Base-by-base conservation (phyloP, 768 basidiomycete genomes). In the Austroboletus festivus region DNA sequence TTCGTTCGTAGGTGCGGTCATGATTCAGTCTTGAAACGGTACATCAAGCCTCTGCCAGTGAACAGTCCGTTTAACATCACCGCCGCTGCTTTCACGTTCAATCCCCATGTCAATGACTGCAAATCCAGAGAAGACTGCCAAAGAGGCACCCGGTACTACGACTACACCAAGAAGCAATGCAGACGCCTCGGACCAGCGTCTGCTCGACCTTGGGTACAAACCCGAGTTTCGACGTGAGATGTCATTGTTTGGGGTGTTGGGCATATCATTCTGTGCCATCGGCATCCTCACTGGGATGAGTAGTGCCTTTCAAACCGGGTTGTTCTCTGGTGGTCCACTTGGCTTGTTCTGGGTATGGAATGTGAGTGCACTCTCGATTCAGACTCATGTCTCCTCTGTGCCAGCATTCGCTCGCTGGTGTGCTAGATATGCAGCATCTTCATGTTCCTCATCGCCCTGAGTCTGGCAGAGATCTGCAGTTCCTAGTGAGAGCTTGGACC, bases 281-380 rank as follows among this genome's bases (percentile, higher is more conserved):
- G 78, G 80, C 5, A 80, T 82, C 53, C 68, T 82, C 11, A 81
- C 79, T 6, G 79, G 80, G 23, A 81, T 80, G 77, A 78, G 76
- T 45, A 78, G 76, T 44, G 79, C 80, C 0, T 80, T 81, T 50
- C 80, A 81, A 56, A 80, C 79, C 0, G 79, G 80, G 0, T 61
- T 80, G 12, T 79, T 80, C 59, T 80, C 77, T 37, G 79, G 80
- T 1, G 80, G 79, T 5, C 79, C 80, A 3, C 58, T 81, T 23
- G 78, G 80, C 2, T 61, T 81, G 51, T 81, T 82, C 59, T 81
- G 80, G 79, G 80, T 78, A 10, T 81, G 80, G 80, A 81, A 82
- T 55, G 80, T 79, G 50, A 53, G 72, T 61, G 12, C 20, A 11
- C 19, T 20, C 1, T 20, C 30, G 39, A 23, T 41, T 22, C 18